These are phyloP conservation scores for Xylariaceae sp. DNA, from an alignment of 2,329 filamentous ascomycete genomes.

Conservation along the genomic window DNA sequence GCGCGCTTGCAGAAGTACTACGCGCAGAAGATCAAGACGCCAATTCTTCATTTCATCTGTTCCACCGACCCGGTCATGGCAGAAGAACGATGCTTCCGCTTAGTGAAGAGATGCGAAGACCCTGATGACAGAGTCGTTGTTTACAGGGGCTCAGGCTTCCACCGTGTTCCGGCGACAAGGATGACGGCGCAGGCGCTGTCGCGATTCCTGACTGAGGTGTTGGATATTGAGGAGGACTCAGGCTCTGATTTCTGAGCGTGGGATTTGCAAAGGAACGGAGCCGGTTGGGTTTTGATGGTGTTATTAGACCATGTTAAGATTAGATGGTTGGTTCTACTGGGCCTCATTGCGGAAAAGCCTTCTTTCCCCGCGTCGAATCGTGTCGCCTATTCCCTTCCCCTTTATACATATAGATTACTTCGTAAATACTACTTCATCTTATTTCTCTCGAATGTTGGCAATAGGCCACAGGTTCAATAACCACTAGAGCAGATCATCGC, in stretches of 20 bases:
- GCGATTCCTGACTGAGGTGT: constrained; percentile 20
- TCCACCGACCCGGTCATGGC: constrained; percentile 27
- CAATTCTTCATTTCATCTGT: constrained; percentile 25
- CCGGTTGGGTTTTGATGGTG: too few species aligned
- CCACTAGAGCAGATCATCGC: too few species aligned
- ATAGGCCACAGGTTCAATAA: too few species aligned
- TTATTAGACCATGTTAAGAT: too few species aligned
- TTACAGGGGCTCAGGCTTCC: constrained; percentile 20
- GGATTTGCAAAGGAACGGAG: neutral
- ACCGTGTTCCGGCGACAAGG: constrained; percentile 19
- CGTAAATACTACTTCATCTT: too few species aligned
- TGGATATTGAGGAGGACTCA: constrained; percentile 3
- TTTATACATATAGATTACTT: too few species aligned
- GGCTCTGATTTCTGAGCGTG: constrained; percentile 12
- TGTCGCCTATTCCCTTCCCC: too few species aligned
- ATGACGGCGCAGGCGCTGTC: constrained; percentile 21
- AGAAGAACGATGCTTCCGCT: constrained; percentile 26
- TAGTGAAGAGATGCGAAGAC: constrained; percentile 22
- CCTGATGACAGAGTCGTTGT: constrained; percentile 22
- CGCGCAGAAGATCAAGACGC: constrained; percentile 22
- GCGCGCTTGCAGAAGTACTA: constrained; percentile 25
- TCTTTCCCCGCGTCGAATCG: too few species aligned
- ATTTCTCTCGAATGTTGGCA: too few species aligned
- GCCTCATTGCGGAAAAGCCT: too few species aligned
- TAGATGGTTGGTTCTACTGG: too few species aligned